These are phyloP conservation scores for Noccaea bulbosa DNA, from an alignment of 345 rosid species.

Conservation along the genomic window DNA sequence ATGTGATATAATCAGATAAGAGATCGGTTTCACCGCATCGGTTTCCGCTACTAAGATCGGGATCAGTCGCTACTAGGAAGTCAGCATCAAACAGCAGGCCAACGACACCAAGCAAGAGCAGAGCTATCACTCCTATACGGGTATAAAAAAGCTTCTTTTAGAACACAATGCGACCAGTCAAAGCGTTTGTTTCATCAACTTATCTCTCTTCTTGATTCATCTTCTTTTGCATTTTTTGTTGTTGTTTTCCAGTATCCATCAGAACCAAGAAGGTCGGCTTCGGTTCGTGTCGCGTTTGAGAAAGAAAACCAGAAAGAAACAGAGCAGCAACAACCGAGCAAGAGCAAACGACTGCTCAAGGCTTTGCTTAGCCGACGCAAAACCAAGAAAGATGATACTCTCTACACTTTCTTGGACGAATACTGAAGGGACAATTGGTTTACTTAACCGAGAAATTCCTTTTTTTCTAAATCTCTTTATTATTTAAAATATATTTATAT, in stretches of 20 bases:
- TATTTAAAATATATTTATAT: background rate
- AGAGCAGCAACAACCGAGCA: conserved; percentile 67
- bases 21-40: conserved; percentile 75
- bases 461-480: background rate
- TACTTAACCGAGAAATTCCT: background rate
- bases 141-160: conserved; percentile 44
- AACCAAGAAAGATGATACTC: conserved; percentile 85
- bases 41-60: conserved; percentile 81
- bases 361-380: conserved; percentile 93
- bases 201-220: conserved; percentile 5
- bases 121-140: conserved; percentile 70
- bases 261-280: conserved; percentile 80
- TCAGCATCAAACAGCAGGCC: conserved; percentile 63
- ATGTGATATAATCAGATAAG: conserved; percentile 56
- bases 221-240: conserved; percentile 5
- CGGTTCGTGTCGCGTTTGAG: conserved; percentile 62
- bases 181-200: conserved; percentile 3
- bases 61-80: conserved; percentile 60
- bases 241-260: conserved; percentile 62
- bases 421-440: conserved; percentile 51
- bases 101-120: conserved; percentile 67
- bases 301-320: conserved; percentile 57
- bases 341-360: conserved; percentile 86
- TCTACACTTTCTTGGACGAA: conserved; percentile 86
- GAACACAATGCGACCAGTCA: background rate